Evolutionary conservation across 2,329 filamentous ascomycete genomes (phyloP), one percentile per base, ranked within the genome.

Genomic region (Chaetoscypha palmicola): DNA sequence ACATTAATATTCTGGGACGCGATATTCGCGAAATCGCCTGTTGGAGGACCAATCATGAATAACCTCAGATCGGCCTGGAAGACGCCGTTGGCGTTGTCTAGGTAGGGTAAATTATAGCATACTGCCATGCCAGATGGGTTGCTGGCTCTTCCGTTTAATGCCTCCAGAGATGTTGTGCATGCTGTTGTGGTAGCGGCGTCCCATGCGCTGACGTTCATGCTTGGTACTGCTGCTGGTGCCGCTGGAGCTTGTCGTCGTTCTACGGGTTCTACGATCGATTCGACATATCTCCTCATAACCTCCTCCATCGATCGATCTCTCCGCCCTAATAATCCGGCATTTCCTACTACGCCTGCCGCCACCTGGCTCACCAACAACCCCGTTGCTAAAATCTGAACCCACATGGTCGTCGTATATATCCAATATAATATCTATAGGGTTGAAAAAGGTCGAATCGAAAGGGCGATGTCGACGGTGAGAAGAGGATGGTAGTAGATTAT

Each of bases 1-100:
- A 81, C 77, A 51, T 72, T 63, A 45, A 82, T 72, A 43, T 76
- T 68, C 36, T 71, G 58, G 1, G 69, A 66, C 1, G 70, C 53
- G 26, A 83, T 72, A 9, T 68, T 70, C 8, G 66, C 61, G 50
- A 80, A 83, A 3, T 59, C 62, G 23, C 68, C 77, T 3, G 66
- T 56, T 0, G 84, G 72, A 0, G 73, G 64, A 4, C 78, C 79
- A 36, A 90, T 66, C 62, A 82, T 79, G 66, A 80, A 92, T 47
- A 92, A 68, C 42, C 86, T 74, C 39, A 92, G 64, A 60, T 92
- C 86, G 22, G 86, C 85, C 63, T 85, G 76, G 61, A 92, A 92
- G 12, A 79, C 68, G 22, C 86, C 86, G 0, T 76, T 80, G 3
- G 64, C 64, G 54, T 76, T 77, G 65, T 91, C 75, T 45, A 88